Evolutionary conservation across 164 flowering plant genomes (phyloP).

Genomic region (Saururus chinensis): DNA sequence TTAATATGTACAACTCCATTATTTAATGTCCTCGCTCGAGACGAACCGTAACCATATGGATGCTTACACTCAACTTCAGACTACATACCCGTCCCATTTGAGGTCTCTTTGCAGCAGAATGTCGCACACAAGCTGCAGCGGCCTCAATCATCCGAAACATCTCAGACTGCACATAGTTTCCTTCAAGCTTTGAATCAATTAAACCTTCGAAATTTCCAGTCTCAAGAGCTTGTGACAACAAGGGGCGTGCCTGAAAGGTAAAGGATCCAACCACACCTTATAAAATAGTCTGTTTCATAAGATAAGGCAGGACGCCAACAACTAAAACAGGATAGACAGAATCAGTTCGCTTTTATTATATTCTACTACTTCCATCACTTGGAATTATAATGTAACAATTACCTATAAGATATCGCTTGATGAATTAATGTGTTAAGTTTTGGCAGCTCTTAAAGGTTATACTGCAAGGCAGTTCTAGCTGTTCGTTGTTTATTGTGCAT

Average conservation of each 20-base stretch:
- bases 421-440: not conserved
- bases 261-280: not conserved
- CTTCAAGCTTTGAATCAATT: slow-evolving; percentile 62
- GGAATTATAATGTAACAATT: too few relatives aligned
- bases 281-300: not conserved
- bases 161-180: slow-evolving; percentile 47
- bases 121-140: slow-evolving; percentile 89
- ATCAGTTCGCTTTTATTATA: too few relatives aligned
- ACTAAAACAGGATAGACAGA: not conserved
- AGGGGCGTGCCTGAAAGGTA: slow-evolving; percentile 70
- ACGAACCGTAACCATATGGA: too few relatives aligned
- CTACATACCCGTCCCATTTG: slow-evolving; percentile 73
- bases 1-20: not conserved
- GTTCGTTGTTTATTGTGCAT: too few relatives aligned
- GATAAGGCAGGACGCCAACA: not conserved
- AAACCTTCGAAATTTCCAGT: slow-evolving; percentile 34
- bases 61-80: not conserved
- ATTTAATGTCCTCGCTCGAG: not conserved
- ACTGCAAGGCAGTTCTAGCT: too few relatives aligned
- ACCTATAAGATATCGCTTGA: not conserved
- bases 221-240: slow-evolving; percentile 57
- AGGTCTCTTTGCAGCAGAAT: slow-evolving; percentile 74
- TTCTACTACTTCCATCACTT: too few relatives aligned
- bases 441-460: too few relatives aligned
- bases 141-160: slow-evolving; percentile 70